A percentile compares a stretch with the other conserved stretches of the same genome.
Conservation (phyloP, 352 stramenopile species). For the Phytopythium litorale region DNA sequence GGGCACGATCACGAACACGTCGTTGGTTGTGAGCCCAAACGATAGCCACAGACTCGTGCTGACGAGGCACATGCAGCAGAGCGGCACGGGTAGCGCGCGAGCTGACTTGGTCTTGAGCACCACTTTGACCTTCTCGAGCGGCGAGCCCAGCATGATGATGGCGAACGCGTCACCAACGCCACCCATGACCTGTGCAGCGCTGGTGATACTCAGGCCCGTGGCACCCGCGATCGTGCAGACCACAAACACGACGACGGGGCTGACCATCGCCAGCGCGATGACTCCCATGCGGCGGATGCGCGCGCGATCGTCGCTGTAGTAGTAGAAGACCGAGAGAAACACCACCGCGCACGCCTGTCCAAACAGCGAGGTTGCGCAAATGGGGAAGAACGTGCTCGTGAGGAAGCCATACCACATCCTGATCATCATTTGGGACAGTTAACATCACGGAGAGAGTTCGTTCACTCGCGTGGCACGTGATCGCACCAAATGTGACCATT, state of each 20-base stretch:
- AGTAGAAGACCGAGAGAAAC: constrained; percentile 7
- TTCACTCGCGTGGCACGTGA: too few species aligned
- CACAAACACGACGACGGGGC: constrained; percentile 9
- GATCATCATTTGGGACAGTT: neutral
- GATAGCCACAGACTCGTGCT: constrained; percentile 26
- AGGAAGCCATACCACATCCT: constrained; percentile 9
- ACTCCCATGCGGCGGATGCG: neutral
- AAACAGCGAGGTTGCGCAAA: constrained; percentile 5
- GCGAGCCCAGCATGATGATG: constrained; percentile 25
- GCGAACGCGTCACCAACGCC: constrained; percentile 21
- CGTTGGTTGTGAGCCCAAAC: constrained; percentile 16
- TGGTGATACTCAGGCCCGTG: neutral
- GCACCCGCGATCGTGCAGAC: neutral
- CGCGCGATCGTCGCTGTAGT: constrained; percentile 19
- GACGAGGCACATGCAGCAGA: constrained; percentile 22
- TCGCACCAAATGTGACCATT: constrained; percentile 27
- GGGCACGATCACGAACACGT: constrained; percentile 26
- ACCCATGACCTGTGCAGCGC: neutral
- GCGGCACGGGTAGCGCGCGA: constrained; percentile 23
- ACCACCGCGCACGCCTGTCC: neutral
- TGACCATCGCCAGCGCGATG: constrained; percentile 1
- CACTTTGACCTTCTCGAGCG: constrained; percentile 28
- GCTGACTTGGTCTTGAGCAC: constrained; percentile 26
- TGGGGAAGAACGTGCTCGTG: constrained; percentile 7
- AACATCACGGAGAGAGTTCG: neutral